Percentiles rank a stretch among this genome's conserved stretches.
These are phyloP conservation scores for Nicotiana paniculata DNA, from an alignment of 257 asterid species.

Conservation along the genomic window DNA sequence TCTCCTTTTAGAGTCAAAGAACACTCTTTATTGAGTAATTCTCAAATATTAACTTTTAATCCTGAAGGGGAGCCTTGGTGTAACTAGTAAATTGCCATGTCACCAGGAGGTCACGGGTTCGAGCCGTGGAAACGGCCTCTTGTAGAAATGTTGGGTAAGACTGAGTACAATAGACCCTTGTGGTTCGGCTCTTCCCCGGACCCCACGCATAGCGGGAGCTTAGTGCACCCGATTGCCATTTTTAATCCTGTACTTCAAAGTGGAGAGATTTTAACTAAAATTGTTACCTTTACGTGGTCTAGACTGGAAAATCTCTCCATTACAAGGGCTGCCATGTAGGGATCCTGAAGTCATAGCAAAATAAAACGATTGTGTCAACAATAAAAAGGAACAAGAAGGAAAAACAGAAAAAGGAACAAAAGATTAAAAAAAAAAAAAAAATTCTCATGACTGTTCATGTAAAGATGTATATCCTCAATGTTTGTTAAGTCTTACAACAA, in stretches of 20 bases:
- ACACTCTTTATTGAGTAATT: background rate
- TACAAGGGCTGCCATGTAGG: conserved; percentile 79
- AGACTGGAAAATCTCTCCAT: conserved; percentile 64
- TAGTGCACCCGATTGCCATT: no score
- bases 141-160: no score
- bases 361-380: background rate
- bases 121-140: no score
- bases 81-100: no score
- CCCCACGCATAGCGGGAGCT: no score
- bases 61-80: background rate
- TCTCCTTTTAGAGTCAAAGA: background rate
- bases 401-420: background rate
- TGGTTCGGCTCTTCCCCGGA: no score
- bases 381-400: background rate
- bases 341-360: conserved; percentile 46
- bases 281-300: conserved; percentile 57
- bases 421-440: background rate
- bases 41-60: background rate
- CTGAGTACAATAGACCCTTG: no score
- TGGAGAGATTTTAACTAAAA: no score
- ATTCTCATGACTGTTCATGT: background rate
- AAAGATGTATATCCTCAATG: background rate
- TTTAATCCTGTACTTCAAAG: background rate
- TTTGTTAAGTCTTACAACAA: background rate
- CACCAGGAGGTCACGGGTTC: no score